Base-by-base conservation (phyloP, 345 rosid genomes). In the Euphorbia lathyris region DNA sequence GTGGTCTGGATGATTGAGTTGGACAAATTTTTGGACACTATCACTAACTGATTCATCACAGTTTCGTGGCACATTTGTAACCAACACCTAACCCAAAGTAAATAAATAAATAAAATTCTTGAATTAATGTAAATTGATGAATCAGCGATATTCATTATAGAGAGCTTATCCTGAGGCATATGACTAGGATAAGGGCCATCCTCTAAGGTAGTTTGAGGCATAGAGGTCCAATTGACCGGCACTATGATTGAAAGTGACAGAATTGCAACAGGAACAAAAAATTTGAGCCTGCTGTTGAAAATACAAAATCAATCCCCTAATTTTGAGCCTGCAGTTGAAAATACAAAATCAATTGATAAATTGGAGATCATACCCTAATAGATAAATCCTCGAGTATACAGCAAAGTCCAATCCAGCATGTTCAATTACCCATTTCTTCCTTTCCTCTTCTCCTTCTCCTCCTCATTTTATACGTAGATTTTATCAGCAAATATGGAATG, bases 161-260 rank as follows among this genome's bases (percentile, higher is more conserved):
- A 93, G 59, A 91, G 88, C 81, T 83, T 86, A 83, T 93, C 98
- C 20, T 91, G 81, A 61, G 87, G 76, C 65, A 94, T 89, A 76
- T 79, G 84, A 58, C 85, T 83, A 34, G 87, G 63, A 32, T 83
- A 76, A 11, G 88, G 77, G 56, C n/a, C n/a, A n/a, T 19, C 78
- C 83, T 86, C 79, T 62, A 91, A 76, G 66, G 92, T 88, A 66
- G 53, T 89, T 89, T 2, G n/a, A n/a, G n/a, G n/a, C n/a, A n/a
- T n/a, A n/a, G n/a, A n/a, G n/a, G 93, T 93, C 97, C 96, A 91
- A 74, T 91, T 89, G 65, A 93, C 94, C 3, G 98, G 98, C 26
- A 93, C 86, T 86, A 85, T 81, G 60, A 93, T 76, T 0, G 89
- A 25, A 70, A 93, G 83, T 59, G 95, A 93, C 74, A 89, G 77